Evolutionary conservation across 2,329 filamentous ascomycete species (phyloP).

Genomic region (Sordariomycetes sp.): DNA sequence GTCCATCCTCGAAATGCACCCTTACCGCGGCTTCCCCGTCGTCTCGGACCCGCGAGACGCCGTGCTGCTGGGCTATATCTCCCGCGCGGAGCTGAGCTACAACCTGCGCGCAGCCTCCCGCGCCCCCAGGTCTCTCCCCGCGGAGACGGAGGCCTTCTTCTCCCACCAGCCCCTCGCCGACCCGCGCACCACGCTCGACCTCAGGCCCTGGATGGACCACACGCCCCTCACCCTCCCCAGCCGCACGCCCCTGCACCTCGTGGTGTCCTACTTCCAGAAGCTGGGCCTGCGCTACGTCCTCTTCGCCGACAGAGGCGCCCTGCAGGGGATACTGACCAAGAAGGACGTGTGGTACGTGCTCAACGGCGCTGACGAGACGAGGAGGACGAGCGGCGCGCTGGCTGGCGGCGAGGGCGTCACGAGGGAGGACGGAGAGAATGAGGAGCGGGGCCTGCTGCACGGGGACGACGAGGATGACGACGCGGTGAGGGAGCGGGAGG

Average conservation of each 20-base stretch:
- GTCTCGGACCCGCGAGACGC: constrained; percentile 70
- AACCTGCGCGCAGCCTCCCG: constrained; percentile 52
- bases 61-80: constrained; percentile 85
- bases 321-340: constrained; percentile 86
- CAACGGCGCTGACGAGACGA: constrained; percentile 62
- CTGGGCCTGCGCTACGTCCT: constrained; percentile 85
- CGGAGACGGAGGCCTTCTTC: constrained; percentile 75
- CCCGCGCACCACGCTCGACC: constrained; percentile 68
- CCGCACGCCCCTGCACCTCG: constrained; percentile 70
- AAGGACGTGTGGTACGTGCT: constrained; percentile 96
- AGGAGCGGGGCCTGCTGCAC: constrained; percentile 4
- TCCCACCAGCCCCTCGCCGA: constrained; percentile 75
- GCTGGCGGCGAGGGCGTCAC: neutral
- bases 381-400: constrained; percentile 24
- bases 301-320: constrained; percentile 70
- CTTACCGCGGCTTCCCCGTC: constrained; percentile 86
- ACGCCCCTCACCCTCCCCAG: constrained; percentile 86
- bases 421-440: constrained; percentile 1
- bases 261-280: constrained; percentile 88
- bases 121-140: constrained; percentile 50
- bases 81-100: constrained; percentile 78
- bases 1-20: constrained; percentile 61
- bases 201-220: constrained; percentile 98
- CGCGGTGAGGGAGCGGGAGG: constrained; percentile 14
- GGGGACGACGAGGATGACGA: constrained; percentile 4